These are phyloP conservation scores for Penicillium fimorum DNA, from an alignment of 495 filamentous ascomycete genomes.

Conservation along the genomic window DNA sequence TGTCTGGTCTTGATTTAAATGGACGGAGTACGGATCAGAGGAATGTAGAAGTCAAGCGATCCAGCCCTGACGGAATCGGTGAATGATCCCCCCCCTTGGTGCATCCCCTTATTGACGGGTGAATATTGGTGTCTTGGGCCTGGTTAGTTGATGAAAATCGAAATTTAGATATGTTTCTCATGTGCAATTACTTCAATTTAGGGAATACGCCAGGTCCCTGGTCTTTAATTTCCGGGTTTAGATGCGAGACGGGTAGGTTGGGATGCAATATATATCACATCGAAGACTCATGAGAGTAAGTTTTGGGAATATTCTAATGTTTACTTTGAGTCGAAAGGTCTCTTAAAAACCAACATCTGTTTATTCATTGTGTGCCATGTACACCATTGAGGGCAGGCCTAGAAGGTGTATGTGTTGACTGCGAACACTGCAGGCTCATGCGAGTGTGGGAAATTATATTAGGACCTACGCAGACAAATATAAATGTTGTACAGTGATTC, in stretches of 20 bases:
- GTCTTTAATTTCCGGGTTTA: background rate
- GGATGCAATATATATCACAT: background rate
- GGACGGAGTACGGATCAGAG: background rate
- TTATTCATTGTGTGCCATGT: background rate
- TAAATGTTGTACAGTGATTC: conserved; percentile 1
- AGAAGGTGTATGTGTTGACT: background rate
- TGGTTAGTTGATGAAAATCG: background rate
- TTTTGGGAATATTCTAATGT: background rate
- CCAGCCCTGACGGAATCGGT: background rate
- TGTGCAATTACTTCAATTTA: no score
- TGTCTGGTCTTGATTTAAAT: background rate
- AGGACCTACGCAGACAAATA: background rate
- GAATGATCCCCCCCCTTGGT: background rate
- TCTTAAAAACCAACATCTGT: background rate
- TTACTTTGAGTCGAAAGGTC: background rate
- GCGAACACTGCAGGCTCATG: background rate
- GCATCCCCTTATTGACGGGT: background rate
- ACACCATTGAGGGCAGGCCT: background rate
- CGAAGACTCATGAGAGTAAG: background rate
- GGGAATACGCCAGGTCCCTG: no score
- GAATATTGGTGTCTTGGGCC: background rate
- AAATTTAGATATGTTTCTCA: background rate
- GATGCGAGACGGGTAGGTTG: background rate
- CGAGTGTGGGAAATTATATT: background rate
- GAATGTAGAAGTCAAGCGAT: conserved; percentile 1